Conservation (phyloP, 2,329 filamentous ascomycete genomes). For the Talaromyces sp. region DNA sequence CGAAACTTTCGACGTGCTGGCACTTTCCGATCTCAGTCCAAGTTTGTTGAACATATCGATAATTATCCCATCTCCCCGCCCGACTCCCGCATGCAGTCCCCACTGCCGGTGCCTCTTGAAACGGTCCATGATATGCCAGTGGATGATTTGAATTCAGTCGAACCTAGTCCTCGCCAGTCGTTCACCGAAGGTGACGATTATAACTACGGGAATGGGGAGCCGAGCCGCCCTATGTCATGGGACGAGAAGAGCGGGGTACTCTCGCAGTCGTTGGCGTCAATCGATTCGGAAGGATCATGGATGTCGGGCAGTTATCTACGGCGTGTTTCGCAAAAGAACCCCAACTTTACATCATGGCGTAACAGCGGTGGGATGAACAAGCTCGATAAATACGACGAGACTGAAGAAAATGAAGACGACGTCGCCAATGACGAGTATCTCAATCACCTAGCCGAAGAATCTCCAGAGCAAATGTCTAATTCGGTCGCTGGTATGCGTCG, state of each 20-base stretch:
- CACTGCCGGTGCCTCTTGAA: constrained; percentile 54
- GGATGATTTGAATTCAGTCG: constrained; percentile 9
- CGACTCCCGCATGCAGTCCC: constrained; percentile 75
- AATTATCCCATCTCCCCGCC: constrained; percentile 83
- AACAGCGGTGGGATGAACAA: constrained; percentile 39
- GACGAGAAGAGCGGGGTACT: constrained; percentile 47
- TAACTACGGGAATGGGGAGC: constrained; percentile 30
- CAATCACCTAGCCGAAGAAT: constrained; percentile 38
- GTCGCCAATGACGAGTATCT: constrained; percentile 63
- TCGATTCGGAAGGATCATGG: constrained; percentile 96
- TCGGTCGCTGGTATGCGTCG: constrained; percentile 31
- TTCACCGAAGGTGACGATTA: constrained; percentile 29
- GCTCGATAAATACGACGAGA: constrained; percentile 55
- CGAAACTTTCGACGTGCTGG: constrained; percentile 49
- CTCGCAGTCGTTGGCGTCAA: constrained; percentile 84
- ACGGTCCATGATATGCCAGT: constrained; percentile 23
- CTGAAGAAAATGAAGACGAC: constrained; percentile 52
- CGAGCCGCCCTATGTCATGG: constrained; percentile 35
- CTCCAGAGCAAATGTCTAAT: constrained; percentile 23
- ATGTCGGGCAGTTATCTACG: constrained; percentile 69
- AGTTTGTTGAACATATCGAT: constrained; percentile 87
- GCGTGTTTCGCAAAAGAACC: constrained; percentile 43
- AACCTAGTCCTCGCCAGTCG: constrained; percentile 23
- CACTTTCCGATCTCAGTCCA: constrained; percentile 76
- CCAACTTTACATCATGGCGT: constrained; percentile 40